Evolutionary conservation across 106 monocot genomes (phyloP).

Genomic region (Acanthochlamys bracteata): DNA sequence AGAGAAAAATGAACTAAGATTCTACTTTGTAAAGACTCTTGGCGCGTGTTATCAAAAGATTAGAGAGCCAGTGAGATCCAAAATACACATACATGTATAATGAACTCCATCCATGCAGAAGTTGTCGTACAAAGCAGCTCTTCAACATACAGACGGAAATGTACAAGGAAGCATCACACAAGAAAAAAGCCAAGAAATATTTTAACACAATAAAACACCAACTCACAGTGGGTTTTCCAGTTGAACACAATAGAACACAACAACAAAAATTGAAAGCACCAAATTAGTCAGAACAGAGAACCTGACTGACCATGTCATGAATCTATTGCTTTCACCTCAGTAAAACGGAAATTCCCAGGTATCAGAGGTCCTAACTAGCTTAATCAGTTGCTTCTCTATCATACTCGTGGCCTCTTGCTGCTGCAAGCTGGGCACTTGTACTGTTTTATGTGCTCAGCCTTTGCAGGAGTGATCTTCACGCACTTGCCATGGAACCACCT

Average conservation of each 20-base stretch:
- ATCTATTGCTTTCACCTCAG: neutral
- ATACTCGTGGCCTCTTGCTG: conserved; percentile 58
- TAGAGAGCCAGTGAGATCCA: no score
- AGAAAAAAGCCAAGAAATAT: neutral
- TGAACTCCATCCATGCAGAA: no score
- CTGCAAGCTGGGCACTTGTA: conserved; percentile 92
- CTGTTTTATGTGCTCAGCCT: conserved; percentile 87
- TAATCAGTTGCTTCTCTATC: conserved; percentile 1
- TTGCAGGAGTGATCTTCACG: conserved; percentile 75
- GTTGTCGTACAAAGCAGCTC: no score
- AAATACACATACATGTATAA: no score
- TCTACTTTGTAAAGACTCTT: no score
- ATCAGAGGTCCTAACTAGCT: neutral
- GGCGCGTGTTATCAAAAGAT: no score
- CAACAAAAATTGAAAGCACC: neutral
- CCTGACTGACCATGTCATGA: neutral
- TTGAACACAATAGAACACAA: neutral
- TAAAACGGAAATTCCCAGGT: neutral
- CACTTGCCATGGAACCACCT: conserved; percentile 92
- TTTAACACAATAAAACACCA: neutral
- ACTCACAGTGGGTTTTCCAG: neutral
- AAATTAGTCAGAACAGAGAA: neutral
- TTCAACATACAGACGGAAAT: no score
- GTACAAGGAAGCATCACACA: no score
- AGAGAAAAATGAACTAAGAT: no score